Percentiles rank a stretch among this genome's conserved stretches.
phyloP scores from a whole-genome alignment of 805 yeast genomes.

The Sugiyamaella valdiviana region DNA sequence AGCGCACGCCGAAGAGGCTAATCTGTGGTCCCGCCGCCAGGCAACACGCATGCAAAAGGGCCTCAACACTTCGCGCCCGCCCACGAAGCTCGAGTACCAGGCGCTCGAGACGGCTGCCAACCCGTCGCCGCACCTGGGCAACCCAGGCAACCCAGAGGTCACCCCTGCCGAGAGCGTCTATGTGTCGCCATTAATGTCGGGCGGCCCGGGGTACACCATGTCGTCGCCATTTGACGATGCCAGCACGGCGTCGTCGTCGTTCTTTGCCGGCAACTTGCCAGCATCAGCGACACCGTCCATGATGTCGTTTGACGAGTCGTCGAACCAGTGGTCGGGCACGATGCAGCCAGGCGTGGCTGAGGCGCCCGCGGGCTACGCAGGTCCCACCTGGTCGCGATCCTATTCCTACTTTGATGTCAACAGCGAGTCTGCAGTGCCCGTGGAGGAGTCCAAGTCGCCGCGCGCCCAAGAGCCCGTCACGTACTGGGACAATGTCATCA shows the following conservation, averaged over 20 bases:
- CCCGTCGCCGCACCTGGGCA: not conserved
- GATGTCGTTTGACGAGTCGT: slow-evolving; percentile 4
- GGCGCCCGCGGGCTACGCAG: slow-evolving; percentile 1
- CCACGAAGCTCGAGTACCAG: slow-evolving; percentile 2
- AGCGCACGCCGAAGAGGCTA: slow-evolving; percentile 1
- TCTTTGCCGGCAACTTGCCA: slow-evolving; percentile 1
- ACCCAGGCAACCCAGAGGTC: not conserved
- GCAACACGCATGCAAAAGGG: slow-evolving; percentile 14
- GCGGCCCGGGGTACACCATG: not conserved
- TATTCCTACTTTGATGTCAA: slow-evolving; percentile 9
- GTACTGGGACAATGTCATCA: slow-evolving; percentile 21
- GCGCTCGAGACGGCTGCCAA: not conserved
- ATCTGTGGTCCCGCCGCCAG: slow-evolving; percentile 19
- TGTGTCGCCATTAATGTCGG: not conserved
- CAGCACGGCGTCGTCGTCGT: slow-evolving; percentile 5
- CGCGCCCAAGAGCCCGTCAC: slow-evolving; percentile 3
- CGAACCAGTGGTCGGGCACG: not conserved
- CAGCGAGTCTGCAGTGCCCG: not conserved
- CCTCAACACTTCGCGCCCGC: slow-evolving; percentile 2
- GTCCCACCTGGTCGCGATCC: not conserved
- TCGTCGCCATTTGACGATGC: slow-evolving; percentile 4
- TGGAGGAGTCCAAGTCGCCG: slow-evolving; percentile 9
- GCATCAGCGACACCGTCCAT: slow-evolving; percentile 4
- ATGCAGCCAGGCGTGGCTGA: not conserved
- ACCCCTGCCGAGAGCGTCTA: not conserved